These are phyloP conservation scores for Scortechinia acanthostroma DNA, from an alignment of 2,329 filamentous ascomycete species.

Conservation along the genomic window DNA sequence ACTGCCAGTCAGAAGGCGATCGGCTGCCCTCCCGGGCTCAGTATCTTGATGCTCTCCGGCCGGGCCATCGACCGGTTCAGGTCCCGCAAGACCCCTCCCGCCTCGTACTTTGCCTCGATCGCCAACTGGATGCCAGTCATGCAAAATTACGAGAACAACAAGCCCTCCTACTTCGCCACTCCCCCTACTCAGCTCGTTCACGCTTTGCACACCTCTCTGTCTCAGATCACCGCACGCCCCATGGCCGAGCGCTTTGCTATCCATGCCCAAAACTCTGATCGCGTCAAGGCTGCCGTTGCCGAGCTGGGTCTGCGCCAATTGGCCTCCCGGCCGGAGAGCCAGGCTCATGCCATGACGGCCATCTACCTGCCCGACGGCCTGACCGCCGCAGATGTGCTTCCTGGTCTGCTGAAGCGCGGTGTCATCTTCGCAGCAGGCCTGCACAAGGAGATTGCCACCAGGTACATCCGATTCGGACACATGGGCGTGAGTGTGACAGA, in stretches of 20 bases:
- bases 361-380: constrained; percentile 87
- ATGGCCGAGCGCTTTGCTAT: constrained; percentile 75
- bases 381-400: constrained; percentile 74
- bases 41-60: constrained; percentile 87
- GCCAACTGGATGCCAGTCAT: constrained; percentile 90
- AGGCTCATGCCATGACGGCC: constrained; percentile 96
- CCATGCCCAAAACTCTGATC: constrained; percentile 74
- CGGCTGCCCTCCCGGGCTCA: constrained; percentile 86
- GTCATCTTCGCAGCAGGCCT: constrained; percentile 92
- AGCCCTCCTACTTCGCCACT: constrained; percentile 95
- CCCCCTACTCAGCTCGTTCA: constrained; percentile 89
- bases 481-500: constrained; percentile 94
- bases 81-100: constrained; percentile 71
- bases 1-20: constrained; percentile 97
- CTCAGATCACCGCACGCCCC: constrained; percentile 75
- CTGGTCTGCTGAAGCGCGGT: constrained; percentile 76
- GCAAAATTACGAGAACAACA: constrained; percentile 97
- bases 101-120: constrained; percentile 90
- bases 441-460: constrained; percentile 89
- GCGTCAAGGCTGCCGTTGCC: constrained; percentile 75
- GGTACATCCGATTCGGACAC: constrained; percentile 92
- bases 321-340: constrained; percentile 76
- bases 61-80: constrained; percentile 77
- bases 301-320: constrained; percentile 83
- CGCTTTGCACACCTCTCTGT: constrained; percentile 82